phyloP scores from a whole-genome alignment of 192 early-diverging fungal genomes.

The Chytriomyces hyalinus region DNA sequence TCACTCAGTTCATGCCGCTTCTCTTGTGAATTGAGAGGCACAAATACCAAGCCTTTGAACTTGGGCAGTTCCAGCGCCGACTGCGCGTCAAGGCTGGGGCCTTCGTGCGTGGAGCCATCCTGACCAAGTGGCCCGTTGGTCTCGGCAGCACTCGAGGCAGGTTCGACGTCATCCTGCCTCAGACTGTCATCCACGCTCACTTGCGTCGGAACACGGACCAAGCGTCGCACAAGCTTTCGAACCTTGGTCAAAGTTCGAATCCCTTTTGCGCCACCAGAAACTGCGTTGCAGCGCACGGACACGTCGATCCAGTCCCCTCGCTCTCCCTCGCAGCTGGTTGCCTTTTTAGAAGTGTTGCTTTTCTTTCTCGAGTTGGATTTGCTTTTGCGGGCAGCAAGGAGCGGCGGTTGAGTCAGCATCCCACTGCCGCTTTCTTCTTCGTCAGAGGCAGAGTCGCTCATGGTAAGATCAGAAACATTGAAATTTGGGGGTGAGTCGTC shows the following conservation, averaged over 20 bases:
- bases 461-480: conserved; percentile 19
- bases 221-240: background rate
- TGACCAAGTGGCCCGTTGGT: too few species aligned
- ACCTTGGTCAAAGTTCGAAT: background rate
- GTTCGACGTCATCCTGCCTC: background rate
- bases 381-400: background rate
- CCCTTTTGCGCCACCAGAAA: background rate
- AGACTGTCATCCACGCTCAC: background rate
- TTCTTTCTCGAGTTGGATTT: background rate
- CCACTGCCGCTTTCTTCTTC: background rate
- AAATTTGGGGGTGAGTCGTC: conserved; percentile 17
- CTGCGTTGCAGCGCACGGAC: background rate
- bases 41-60: conserved; percentile 30
- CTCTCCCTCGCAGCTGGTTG: too few species aligned
- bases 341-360: background rate
- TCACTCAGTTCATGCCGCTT: background rate
- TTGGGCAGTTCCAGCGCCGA: background rate
- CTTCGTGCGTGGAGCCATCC: too few species aligned
- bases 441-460: conserved; percentile 16
- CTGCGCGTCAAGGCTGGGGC: background rate
- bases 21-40: conserved; percentile 15
- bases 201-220: background rate
- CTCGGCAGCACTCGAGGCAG: too few species aligned
- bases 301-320: background rate
- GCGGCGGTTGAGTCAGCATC: background rate